These are phyloP conservation scores for Annulohypoxylon moriforme DNA, from an alignment of 495 filamentous ascomycete genomes.

Conservation along the genomic window DNA sequence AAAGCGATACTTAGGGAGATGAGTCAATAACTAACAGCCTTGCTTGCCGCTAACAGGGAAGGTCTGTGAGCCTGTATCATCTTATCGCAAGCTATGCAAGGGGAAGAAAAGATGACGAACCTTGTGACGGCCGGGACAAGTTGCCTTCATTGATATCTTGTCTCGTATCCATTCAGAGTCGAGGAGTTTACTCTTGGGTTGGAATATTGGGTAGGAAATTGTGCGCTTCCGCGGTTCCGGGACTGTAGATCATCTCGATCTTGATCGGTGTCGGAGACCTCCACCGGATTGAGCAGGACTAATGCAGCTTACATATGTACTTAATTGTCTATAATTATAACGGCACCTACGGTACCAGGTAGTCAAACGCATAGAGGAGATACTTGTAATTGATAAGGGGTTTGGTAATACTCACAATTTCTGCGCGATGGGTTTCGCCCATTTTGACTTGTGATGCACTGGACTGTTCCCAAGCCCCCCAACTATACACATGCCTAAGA, in stretches of 20 bases:
- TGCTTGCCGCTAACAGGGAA: slow-evolving; percentile 31
- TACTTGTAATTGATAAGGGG: background rate
- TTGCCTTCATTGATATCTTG: background rate
- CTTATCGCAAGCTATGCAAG: slow-evolving; percentile 18
- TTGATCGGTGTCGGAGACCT: background rate
- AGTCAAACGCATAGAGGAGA: background rate
- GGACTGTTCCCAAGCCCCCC: too few species aligned
- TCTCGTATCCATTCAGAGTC: background rate
- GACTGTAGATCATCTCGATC: background rate
- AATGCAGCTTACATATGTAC: slow-evolving; percentile 1
- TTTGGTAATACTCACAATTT: too few species aligned
- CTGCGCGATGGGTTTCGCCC: too few species aligned
- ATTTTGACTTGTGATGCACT: too few species aligned
- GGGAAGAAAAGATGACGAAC: background rate
- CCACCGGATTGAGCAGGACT: background rate
- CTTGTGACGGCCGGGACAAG: background rate
- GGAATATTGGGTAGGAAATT: background rate
- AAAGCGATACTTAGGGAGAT: slow-evolving; percentile 34
- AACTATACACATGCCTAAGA: too few species aligned
- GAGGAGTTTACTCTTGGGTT: background rate
- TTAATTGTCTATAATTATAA: background rate
- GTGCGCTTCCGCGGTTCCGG: background rate
- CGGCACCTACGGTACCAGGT: background rate
- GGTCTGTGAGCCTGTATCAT: slow-evolving; percentile 31
- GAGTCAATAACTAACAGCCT: slow-evolving; percentile 32